Conservation (phyloP, 768 basidiomycete species). For the Phanerochaete sordida region DNA sequence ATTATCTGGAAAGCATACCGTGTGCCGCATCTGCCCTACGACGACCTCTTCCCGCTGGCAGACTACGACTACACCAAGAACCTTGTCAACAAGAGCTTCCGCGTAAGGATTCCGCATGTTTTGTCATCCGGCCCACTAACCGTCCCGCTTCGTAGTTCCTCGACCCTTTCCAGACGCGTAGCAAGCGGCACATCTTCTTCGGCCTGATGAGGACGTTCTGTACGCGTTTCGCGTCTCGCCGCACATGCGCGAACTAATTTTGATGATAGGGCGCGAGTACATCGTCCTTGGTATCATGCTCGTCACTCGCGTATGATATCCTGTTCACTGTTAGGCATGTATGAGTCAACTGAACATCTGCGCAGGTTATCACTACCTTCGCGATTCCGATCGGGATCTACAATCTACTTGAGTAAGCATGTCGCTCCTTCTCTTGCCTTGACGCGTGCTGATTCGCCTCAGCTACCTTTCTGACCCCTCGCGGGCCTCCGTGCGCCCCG, state of each 20-base stretch:
- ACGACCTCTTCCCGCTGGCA: conserved; percentile 32
- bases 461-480: conserved; percentile 36
- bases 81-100: conserved; percentile 22
- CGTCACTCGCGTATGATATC: conserved; percentile 14
- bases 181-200: conserved; percentile 31
- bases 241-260: neutral
- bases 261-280: conserved; percentile 16
- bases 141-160: conserved; percentile 21
- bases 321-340: neutral
- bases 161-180: conserved; percentile 32
- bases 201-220: conserved; percentile 28
- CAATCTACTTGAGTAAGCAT: conserved; percentile 32
- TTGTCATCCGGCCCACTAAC: neutral
- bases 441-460: neutral
- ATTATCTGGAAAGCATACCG: conserved; percentile 29
- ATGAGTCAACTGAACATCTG: neutral
- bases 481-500: conserved; percentile 36
- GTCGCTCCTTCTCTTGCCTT: neutral
- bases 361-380: conserved; percentile 19
- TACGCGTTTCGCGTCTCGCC: conserved; percentile 4
- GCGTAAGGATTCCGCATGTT: conserved; percentile 11
- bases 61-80: conserved; percentile 28
- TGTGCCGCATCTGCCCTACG: conserved; percentile 27
- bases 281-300: conserved; percentile 15
- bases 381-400: conserved; percentile 31